phyloP scores from a whole-genome alignment of 805 yeast species.

The Ogataea parapolymorpha region DNA sequence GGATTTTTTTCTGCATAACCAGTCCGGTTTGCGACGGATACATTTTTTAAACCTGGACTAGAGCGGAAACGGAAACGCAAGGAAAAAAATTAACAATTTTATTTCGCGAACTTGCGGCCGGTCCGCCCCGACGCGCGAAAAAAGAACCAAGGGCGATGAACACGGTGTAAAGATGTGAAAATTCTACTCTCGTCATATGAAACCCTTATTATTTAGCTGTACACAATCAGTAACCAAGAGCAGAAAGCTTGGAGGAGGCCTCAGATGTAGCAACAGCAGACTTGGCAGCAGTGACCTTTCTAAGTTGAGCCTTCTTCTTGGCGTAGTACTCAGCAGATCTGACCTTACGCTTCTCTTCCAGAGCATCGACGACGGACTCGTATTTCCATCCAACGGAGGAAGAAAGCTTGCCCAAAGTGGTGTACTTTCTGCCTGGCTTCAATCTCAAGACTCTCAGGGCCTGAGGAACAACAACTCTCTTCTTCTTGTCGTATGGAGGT shows the following conservation, averaged over 20 bases:
- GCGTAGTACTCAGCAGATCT: conserved; percentile 99
- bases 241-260: conserved; percentile 89
- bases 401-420: conserved; percentile 95
- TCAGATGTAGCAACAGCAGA: conserved; percentile 86
- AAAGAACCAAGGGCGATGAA: not conserved
- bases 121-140: not conserved
- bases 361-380: conserved; percentile 95
- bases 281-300: conserved; percentile 86
- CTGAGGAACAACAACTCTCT: conserved; percentile 99
- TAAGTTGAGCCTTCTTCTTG: conserved; percentile 93
- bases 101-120: not conserved
- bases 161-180: conserved; percentile 3
- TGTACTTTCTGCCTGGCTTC: conserved; percentile 99
- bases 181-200: conserved; percentile 9
- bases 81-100: not conserved
- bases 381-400: conserved; percentile 99
- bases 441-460: conserved; percentile 98
- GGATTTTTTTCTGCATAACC: not conserved
- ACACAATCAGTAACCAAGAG: conserved; percentile 87
- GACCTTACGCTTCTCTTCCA: conserved; percentile 99
- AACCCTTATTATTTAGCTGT: conserved; percentile 22
- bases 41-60: not conserved
- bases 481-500: conserved; percentile 99
- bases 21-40: not conserved
- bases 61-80: not conserved